Evolutionary conservation across 106 monocot genomes (phyloP).

Genomic region (Posidonia australis): DNA sequence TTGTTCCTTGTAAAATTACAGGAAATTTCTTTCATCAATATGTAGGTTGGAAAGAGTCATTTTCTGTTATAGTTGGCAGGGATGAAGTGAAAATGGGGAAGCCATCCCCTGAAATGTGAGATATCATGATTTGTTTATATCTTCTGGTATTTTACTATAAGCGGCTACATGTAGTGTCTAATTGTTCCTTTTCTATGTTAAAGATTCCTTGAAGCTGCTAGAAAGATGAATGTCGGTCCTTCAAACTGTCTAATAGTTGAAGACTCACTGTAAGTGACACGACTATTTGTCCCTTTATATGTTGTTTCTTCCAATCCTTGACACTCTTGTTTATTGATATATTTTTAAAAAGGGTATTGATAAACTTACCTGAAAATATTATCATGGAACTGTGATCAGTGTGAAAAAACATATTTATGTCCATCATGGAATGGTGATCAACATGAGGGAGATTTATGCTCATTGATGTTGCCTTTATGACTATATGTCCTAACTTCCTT

Average conservation of each 20-base stretch:
- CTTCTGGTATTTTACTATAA: not conserved
- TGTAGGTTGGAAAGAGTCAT: slow-evolving; percentile 81
- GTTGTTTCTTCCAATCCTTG: too few species aligned
- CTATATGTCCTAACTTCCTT: too few species aligned
- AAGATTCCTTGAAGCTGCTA: slow-evolving; percentile 94
- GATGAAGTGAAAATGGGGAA: slow-evolving; percentile 82
- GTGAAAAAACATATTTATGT: too few species aligned
- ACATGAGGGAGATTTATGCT: too few species aligned
- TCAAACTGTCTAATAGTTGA: slow-evolving; percentile 80
- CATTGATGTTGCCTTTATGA: too few species aligned
- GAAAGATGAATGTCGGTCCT: slow-evolving; percentile 65
- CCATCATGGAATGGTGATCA: too few species aligned
- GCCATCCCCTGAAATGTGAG: slow-evolving; percentile 96
- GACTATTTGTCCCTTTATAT: too few species aligned
- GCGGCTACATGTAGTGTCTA: not conserved
- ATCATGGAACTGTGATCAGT: too few species aligned
- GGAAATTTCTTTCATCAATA: not conserved
- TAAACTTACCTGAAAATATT: too few species aligned
- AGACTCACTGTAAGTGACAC: slow-evolving; percentile 70
- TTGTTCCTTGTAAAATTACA: not conserved
- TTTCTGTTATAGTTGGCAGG: slow-evolving; percentile 73
- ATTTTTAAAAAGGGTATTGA: not conserved
- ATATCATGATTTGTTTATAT: not conserved
- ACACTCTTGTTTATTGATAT: too few species aligned
- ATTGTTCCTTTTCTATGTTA: slow-evolving; percentile 4